Evolutionary conservation across 108 stramenopile genomes (phyloP).

Genomic region (Schizochytrium sp.): DNA sequence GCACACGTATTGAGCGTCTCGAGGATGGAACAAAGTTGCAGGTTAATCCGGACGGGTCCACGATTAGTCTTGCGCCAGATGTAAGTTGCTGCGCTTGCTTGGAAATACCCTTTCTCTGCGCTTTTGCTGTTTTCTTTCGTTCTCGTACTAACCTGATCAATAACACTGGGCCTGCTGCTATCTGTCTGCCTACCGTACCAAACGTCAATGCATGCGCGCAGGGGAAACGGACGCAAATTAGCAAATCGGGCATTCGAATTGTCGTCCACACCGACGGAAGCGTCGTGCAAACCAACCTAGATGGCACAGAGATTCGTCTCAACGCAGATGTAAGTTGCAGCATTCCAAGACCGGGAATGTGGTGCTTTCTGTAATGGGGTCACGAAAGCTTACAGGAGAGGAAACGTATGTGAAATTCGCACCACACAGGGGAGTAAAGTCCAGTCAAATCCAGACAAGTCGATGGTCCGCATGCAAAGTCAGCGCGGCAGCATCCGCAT

Average conservation of each 20-base stretch:
- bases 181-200: no score
- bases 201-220: not conserved
- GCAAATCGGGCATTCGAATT: not conserved
- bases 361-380: no score
- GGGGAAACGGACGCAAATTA: not conserved
- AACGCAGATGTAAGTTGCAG: not conserved
- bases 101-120: no score
- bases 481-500: not conserved
- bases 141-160: no score
- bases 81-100: not conserved
- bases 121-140: no score
- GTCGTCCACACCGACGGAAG: not conserved
- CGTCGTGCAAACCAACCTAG: not conserved
- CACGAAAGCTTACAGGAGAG: no score
- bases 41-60: not conserved
- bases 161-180: no score
- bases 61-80: not conserved
- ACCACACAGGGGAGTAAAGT: not conserved
- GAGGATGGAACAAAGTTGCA: not conserved
- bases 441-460: not conserved
- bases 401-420: no score
- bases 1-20: not conserved
- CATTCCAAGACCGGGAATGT: not conserved
- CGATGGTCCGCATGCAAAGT: not conserved
- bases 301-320: not conserved